These are phyloP conservation scores for Filosporella fistucella DNA, from an alignment of 495 filamentous ascomycete genomes.

Conservation along the genomic window DNA sequence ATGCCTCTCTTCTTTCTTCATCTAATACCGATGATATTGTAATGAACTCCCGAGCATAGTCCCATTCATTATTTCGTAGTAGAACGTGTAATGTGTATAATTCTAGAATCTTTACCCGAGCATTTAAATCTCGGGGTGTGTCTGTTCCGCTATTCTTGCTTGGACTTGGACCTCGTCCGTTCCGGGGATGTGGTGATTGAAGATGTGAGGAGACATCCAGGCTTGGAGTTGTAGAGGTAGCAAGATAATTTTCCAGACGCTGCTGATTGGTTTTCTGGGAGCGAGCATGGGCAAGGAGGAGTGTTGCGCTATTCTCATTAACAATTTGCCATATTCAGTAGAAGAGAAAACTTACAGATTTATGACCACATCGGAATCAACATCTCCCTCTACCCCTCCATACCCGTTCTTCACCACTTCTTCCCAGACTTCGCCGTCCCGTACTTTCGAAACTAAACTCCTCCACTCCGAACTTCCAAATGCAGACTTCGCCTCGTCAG, in stretches of 20 bases:
- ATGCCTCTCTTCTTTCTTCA: slow-evolving; percentile 84
- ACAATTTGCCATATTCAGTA: neutral
- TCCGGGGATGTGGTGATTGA: slow-evolving; percentile 18
- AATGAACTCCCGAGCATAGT: slow-evolving; percentile 89
- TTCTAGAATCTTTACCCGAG: slow-evolving; percentile 84
- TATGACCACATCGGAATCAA: slow-evolving; percentile 92
- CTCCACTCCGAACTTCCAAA: slow-evolving; percentile 86
- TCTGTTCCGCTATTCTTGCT: slow-evolving; percentile 51
- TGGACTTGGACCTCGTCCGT: slow-evolving; percentile 28
- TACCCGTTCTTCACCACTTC: slow-evolving; percentile 84
- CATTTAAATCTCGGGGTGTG: slow-evolving; percentile 70
- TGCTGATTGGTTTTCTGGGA: slow-evolving; percentile 79
- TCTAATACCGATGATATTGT: slow-evolving; percentile 77
- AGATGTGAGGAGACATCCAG: slow-evolving; percentile 61
- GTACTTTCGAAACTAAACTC: slow-evolving; percentile 69
- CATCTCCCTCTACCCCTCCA: slow-evolving; percentile 77
- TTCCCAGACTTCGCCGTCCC: slow-evolving; percentile 88
- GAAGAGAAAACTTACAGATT: slow-evolving; percentile 62
- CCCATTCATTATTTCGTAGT: slow-evolving; percentile 87
- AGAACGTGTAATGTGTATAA: slow-evolving; percentile 92
- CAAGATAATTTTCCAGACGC: slow-evolving; percentile 85
- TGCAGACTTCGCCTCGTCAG: slow-evolving; percentile 82
- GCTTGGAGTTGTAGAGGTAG: slow-evolving; percentile 64
- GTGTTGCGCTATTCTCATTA: slow-evolving; percentile 57
- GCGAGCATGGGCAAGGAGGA: slow-evolving; percentile 82